Evolutionary conservation across 2,329 filamentous ascomycete species (phyloP), one percentile per base, ranked within the genome.

Genomic region (Pyrenochaeta sp.): DNA sequence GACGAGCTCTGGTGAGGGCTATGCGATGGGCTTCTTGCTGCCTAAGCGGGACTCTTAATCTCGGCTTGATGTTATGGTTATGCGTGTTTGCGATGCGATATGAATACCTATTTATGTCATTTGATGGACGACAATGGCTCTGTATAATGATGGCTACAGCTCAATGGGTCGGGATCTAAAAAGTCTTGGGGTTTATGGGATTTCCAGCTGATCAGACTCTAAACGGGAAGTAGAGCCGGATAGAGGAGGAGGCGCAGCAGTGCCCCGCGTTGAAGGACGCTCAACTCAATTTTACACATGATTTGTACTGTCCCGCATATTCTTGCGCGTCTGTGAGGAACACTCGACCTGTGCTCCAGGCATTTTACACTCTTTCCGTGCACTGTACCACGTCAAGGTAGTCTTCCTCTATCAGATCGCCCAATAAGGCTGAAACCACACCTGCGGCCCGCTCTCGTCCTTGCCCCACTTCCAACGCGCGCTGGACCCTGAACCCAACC

Each of bases 11-110:
- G 64, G 64, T 2, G 67, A 70, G 42, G 66, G 69, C 2, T 74
- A 73, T 37, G 52, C 66, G 8, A 66, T 73, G 65, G 72, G 72
- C 0, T 77, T 74, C 39, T 25, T 69, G 58, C 62, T 74, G 54
- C 72, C 72, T 34, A 72, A 72, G 52, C 52, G 56, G 3, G 37
- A 45, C 19, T 46, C 36, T 6, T 49, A 39, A 42, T 27, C 22
- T 32, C 44, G 27, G 9, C 15, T 47, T 25, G n/a, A 48, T 34
- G 52, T 37, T 19, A 43, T 54, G 34, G 30, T 50, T 34, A 52
- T 51, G 48, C 13, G 13, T 3, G 13, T 39, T 36, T 36, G 32
- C 32, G 15, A 39, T 39, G 36, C 4, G 36, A n/a, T 39, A 44
- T 44, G 22, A n/a, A 44, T 44, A 44, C 40, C 40, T 44, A 9